Evolutionary conservation across 2,329 filamentous ascomycete species (phyloP), one percentile per base, ranked within the genome.

Genomic region (Diaporthe sp.): DNA sequence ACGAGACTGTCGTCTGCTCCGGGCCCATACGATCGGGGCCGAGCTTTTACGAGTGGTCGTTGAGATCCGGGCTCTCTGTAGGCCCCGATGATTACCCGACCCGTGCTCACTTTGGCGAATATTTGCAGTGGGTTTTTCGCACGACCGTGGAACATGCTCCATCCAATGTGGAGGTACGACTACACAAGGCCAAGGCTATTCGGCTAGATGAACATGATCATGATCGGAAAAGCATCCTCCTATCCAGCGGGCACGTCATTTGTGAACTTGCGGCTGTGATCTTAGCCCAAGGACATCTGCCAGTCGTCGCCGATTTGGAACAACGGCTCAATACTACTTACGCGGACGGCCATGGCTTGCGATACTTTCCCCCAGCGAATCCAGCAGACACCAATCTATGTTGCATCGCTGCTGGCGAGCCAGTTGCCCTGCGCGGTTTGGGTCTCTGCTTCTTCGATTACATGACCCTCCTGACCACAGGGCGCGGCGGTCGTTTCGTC

Each of bases 111-210:
- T 68, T 50, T 17, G 63, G 63, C 30, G 42, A 68, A 32, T 79
- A 79, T 13, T 72, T 79, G 32, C 76, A 78, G 68, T 79, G 77
- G 77, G 73, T 79, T 19, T 76, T 79, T 74, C 78, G 68, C 73
- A 76, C 78, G 70, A 71, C 76, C 8, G 72, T 79, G 44, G 42
- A 27, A 27, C 30, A 50, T 13, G 63, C 63, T 5, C 63, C 63
- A 8, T 30, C 44, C 25, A 47, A 32, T 17, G 63, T 68, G 63
- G n/a, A 51, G 13, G 42, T 68, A 5, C 30, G 8, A 17, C 7
- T 53, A 35, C 27, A 68, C 32, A 47, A 9, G 9, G 44, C 27
- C 15, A 44, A 30, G 9, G 63, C 39, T 15, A 17, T 68, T 17
- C 63, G 63, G 19, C 44, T 68, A 8, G 63, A 68, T 8, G 44